Evolutionary conservation across 176 grass and related monocot genomes (phyloP), one percentile per base, ranked within the genome.

Genomic region (Eremochloa ophiuroides): DNA sequence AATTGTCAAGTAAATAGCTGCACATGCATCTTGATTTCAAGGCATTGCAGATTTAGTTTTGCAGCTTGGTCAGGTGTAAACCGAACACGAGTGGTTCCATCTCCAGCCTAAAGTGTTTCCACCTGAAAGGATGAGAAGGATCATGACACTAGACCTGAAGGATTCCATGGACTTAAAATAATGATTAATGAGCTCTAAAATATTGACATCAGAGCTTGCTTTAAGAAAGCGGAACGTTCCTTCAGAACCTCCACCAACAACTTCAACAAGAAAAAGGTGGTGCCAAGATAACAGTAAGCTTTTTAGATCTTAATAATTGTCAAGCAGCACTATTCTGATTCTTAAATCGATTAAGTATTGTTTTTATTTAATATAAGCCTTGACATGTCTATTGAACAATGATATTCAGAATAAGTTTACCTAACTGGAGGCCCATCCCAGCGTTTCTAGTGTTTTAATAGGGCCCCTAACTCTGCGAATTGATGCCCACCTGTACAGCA

Each of bases 181-280:
- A 65, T 26, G 56, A 76, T 28, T 29, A 13, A 62, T 59, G 55
- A 59, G 23, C 55, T 74, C 1, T 12, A 66, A 63, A 73, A 91
- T 80, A 58, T 87, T 35, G 44, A 84, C 74, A 86, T 50, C 79
- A 86, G 59, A 83, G 47, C 61, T 90, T 86, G 73, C 79, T 86
- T 85, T 78, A 83, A 90, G 83, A 50, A 89, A 86, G 51, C 22
- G 5, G n/a, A 33, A 78, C 34, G 15, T 2, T 74, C 25, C 69
- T 79, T 84, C 61, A 74, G 20, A 90, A 86, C 74, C 31, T 73
- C 60, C 66, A 85, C 58, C 37, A 37, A 80, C 71, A 69, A 82
- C 85, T 69, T 82, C 35, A 50, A 27, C 23, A 48, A 38, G 30
- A 62, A 46, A 27, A 28, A 30, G 31, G 28, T 3, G 14, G 8